A percentile compares a stretch with the other conserved stretches of the same genome.
phyloP scores from a whole-genome alignment of 306 rosid species.

The Lathyrus oleraceus region DNA sequence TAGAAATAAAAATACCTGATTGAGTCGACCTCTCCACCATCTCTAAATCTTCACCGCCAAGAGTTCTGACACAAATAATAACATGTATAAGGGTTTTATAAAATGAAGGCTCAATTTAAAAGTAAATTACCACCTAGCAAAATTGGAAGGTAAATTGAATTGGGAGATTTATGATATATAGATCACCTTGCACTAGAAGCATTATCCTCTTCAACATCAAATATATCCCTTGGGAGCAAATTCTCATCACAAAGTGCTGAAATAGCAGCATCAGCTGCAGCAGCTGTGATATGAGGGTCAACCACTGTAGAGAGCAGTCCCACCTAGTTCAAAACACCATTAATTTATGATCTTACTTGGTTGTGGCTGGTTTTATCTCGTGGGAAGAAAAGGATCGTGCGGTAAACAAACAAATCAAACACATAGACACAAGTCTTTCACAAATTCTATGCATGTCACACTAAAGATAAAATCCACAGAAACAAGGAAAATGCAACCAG shows the following conservation, averaged over 20 bases:
- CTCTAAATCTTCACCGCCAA: constrained; percentile 52
- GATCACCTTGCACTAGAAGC: constrained; percentile 54
- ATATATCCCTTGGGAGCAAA: constrained; percentile 67
- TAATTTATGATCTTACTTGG: background rate
- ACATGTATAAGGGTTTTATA: constrained; percentile 29
- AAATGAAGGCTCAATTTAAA: constrained; percentile 19
- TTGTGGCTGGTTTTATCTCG: too few relatives aligned
- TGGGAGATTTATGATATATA: constrained; percentile 3
- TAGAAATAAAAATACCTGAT: constrained; percentile 54
- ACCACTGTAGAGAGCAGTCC: constrained; percentile 74
- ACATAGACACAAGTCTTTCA: constrained; percentile 22
- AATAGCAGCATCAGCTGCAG: constrained; percentile 87
- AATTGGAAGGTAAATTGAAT: constrained; percentile 14
- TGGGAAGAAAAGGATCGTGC: too few relatives aligned
- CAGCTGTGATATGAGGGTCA: constrained; percentile 75
- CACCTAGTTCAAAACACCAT: constrained; percentile 59
- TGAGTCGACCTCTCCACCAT: constrained; percentile 46
- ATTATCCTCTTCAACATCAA: constrained; percentile 56
- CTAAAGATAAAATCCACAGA: background rate
- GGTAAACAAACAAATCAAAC: constrained; percentile 20
- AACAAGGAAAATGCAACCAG: constrained; percentile 27
- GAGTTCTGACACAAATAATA: constrained; percentile 50
- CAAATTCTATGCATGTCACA: background rate
- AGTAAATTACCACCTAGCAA: constrained; percentile 30
- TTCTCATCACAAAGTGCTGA: constrained; percentile 74